These are phyloP conservation scores for Meredithiella fracta DNA, from an alignment of 2,329 filamentous ascomycete species.

Conservation along the genomic window DNA sequence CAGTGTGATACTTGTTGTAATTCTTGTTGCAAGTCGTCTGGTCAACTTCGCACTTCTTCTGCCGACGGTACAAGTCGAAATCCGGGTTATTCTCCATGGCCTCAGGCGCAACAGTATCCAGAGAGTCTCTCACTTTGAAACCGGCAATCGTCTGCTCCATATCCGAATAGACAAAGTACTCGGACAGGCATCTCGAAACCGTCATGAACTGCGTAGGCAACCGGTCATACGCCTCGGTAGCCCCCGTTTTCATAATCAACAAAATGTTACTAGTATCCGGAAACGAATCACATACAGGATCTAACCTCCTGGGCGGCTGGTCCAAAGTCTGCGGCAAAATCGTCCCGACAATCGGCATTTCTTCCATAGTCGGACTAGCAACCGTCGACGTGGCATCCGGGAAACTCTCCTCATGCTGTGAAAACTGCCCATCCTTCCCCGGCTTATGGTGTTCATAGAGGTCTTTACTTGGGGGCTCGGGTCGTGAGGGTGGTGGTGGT, in stretches of 20 bases:
- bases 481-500: not conserved
- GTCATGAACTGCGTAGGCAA: constrained; percentile 40
- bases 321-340: constrained; percentile 11
- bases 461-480: not conserved
- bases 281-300: constrained; percentile 24
- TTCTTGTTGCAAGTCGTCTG: constrained; percentile 28
- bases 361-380: not conserved
- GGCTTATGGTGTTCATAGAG: constrained; percentile 4
- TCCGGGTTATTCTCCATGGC: constrained; percentile 30
- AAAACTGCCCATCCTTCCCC: not conserved
- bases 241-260: constrained; percentile 41
- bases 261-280: constrained; percentile 31
- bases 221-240: constrained; percentile 34
- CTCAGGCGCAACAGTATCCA: constrained; percentile 28
- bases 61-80: constrained; percentile 32
- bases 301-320: constrained; percentile 16
- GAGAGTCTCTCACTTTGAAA: constrained; percentile 29
- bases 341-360: not conserved
- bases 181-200: constrained; percentile 30
- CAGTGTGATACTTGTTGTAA: constrained; percentile 17
- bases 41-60: constrained; percentile 29
- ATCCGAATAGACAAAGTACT: constrained; percentile 43
- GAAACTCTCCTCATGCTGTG: not conserved
- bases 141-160: constrained; percentile 32
- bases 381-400: not conserved